Conservation (phyloP, 2,329 filamentous ascomycete species). For the Fusarium sp. region DNA sequence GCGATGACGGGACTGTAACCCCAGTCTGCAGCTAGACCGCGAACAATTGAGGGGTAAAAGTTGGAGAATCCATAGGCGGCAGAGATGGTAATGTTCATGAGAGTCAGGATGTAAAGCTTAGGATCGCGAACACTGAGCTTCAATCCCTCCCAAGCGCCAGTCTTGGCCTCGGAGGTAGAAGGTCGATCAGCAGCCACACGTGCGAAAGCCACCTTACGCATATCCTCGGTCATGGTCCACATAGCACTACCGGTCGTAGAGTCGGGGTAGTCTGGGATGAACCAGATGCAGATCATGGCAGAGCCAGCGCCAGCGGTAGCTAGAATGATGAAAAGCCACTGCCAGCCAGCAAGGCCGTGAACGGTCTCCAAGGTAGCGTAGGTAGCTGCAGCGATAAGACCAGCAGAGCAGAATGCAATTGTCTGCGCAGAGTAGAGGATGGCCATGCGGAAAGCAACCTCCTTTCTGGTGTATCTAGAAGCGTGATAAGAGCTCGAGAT, state of each 20-base stretch:
- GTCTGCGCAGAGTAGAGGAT: constrained; percentile 20
- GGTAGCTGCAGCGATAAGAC: constrained; percentile 9
- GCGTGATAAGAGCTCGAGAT: background rate
- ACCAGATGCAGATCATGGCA: constrained; percentile 25
- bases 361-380: constrained; percentile 9
- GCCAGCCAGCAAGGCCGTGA: constrained; percentile 20
- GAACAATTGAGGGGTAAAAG: constrained; percentile 21
- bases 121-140: constrained; percentile 20
- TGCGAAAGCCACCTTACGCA: constrained; percentile 9
- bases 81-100: constrained; percentile 24
- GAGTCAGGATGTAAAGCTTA: constrained; percentile 24
- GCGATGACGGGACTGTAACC: constrained; percentile 21
- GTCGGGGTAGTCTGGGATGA: constrained; percentile 19
- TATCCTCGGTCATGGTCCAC: constrained; percentile 12
- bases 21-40: constrained; percentile 16
- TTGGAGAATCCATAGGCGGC: constrained; percentile 27
- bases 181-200: constrained; percentile 19
- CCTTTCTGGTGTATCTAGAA: constrained; percentile 14
- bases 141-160: constrained; percentile 22
- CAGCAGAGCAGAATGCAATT: constrained; percentile 14
- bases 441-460: constrained; percentile 18
- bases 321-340: constrained; percentile 23
- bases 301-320: constrained; percentile 15
- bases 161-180: constrained; percentile 10
- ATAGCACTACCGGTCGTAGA: constrained; percentile 5